Base-by-base conservation (phyloP, 257 asterid genomes). In the Penstemon newberryi region DNA sequence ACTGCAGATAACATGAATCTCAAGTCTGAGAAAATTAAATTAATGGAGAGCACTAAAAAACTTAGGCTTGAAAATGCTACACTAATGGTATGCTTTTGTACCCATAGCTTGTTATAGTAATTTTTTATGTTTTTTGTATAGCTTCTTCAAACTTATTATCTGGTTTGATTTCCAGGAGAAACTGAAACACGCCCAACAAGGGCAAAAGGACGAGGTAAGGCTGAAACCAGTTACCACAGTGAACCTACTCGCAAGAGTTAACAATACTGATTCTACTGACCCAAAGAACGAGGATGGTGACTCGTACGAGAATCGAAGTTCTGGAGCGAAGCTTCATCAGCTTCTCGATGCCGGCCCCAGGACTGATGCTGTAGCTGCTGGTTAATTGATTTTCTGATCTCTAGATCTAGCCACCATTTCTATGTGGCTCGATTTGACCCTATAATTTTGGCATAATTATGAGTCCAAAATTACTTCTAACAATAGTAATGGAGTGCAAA, bases 311-410 rank as follows among this genome's bases (percentile, higher is more conserved):
- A 80, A 75, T 10, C 66, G 69, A 55, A 83, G 76, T 47, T 71
- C 93, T 2, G 89, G 89, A 46, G 82, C 91, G 37, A 89, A 85
- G 82, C 98, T 88, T 77, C 97, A 70, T 54, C 96, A 87, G 81
- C 92, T 94, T 72, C 95, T 94, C 0, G 88, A 87, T 63, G 56
- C 82, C 9, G 86, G 80, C 69, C 86, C 92, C 61, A 75, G 91
- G 71, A 74, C 88, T 0, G 97, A 91, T 76, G 95, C 95, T 19
- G 99, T 94, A 25, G 98, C 91, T 7, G 98, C 99, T 44, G 75
- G 95, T 60, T 94, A 85, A 92, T 36, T 41, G 57, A 50, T 39
- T 25, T 2, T 25, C 33, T 25, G 33, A 25, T 25, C 33, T 25
- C 33, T 25, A 25, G 1, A n/a, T 41, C 8, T 3, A 6, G 13